Base-by-base conservation (phyloP, 2,329 filamentous ascomycete species). In the Elsinoe australis region DNA sequence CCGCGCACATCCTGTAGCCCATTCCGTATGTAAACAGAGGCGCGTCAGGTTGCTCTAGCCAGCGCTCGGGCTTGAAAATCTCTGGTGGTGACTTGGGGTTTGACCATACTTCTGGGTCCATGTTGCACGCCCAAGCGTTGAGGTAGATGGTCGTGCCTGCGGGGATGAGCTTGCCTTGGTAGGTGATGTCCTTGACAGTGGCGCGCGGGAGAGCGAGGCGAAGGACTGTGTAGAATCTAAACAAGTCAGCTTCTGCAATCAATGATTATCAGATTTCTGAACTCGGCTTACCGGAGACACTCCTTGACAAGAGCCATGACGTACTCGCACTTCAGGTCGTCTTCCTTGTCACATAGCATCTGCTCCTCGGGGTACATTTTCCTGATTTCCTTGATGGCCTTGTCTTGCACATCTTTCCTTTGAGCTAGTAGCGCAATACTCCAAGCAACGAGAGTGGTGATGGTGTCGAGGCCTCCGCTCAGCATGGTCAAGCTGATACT, bases 401-500 rank as follows among this genome's bases (percentile, higher is more conserved):
- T 80, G 4, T 76, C 67, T 55, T 84, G 80, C 4, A 84, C 72
- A 49, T 83, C 79, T 0, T 73, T 74, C 17, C 77, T 70, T 36
- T 77, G 71, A 0, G 78, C 72, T 2, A 84, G 64, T 21, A 81
- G 67, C 0, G 73, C 77, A 44, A 83, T 70, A 55, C 76, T 79
- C 80, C 80, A 83, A 3, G 79, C 76, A 1, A 83, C 73, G 4
- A 80, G 67, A 0, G 79, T 83, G 1, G 79, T 82, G 28, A 84
- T 72, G 0, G 81, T 84, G 53, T 84, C 80, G 3, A 84, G 66
- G 0, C 80, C 80, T 0, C 80, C 80, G 0, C 77, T 80, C 3
- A 84, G 65, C 80, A 85, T 84, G 1, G 80, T 83, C 52, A 84
- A 61, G 52, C 76, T 80, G 55, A 83, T 83, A 0, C 75, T 79